Evolutionary conservation across 140 eudicot genomes (phyloP).

Genomic region (Cichorium intybus): DNA sequence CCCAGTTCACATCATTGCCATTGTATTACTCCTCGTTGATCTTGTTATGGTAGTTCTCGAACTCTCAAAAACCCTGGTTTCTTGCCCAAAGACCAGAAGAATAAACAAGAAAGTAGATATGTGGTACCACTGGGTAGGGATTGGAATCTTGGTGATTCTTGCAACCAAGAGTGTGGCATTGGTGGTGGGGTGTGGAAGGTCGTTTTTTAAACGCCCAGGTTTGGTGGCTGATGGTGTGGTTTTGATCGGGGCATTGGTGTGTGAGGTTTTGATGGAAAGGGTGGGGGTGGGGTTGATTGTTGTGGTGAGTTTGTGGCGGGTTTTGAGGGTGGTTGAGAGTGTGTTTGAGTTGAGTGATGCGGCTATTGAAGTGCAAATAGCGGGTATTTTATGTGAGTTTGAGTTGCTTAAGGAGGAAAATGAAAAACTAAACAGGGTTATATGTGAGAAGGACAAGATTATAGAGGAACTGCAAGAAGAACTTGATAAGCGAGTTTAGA

Average conservation of each 20-base stretch:
- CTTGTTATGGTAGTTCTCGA: slow-evolving; percentile 47
- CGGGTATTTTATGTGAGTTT: slow-evolving; percentile 34
- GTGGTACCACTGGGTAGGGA: slow-evolving; percentile 64
- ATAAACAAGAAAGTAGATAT: slow-evolving; percentile 26
- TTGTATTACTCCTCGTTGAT: slow-evolving; percentile 43
- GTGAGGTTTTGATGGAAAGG: slow-evolving; percentile 44
- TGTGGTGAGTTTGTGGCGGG: slow-evolving; percentile 78
- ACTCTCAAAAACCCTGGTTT: slow-evolving; percentile 44
- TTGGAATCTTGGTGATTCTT: slow-evolving; percentile 46
- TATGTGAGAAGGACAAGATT: slow-evolving; percentile 37
- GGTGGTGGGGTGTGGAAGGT: slow-evolving; percentile 43
- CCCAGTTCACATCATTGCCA: slow-evolving; percentile 33
- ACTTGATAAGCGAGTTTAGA: slow-evolving; percentile 24
- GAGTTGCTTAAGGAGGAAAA: slow-evolving; percentile 48
- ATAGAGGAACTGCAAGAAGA: slow-evolving; percentile 43
- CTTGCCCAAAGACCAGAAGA: slow-evolving; percentile 31
- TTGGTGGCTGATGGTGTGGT: slow-evolving; percentile 62
- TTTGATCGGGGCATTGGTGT: slow-evolving; percentile 47
- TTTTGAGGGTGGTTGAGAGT: slow-evolving; percentile 64
- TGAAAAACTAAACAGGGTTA: slow-evolving; percentile 28
- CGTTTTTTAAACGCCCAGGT: slow-evolving; percentile 52
- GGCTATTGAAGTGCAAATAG: slow-evolving; percentile 55
- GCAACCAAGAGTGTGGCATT: slow-evolving; percentile 38
- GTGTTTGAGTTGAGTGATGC: slow-evolving; percentile 62
- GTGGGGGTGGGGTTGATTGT: slow-evolving; percentile 60